Percentiles rank a stretch among this genome's conserved stretches.
Conservation (phyloP, 495 filamentous ascomycete species). For the Penicilliopsis zonata region DNA sequence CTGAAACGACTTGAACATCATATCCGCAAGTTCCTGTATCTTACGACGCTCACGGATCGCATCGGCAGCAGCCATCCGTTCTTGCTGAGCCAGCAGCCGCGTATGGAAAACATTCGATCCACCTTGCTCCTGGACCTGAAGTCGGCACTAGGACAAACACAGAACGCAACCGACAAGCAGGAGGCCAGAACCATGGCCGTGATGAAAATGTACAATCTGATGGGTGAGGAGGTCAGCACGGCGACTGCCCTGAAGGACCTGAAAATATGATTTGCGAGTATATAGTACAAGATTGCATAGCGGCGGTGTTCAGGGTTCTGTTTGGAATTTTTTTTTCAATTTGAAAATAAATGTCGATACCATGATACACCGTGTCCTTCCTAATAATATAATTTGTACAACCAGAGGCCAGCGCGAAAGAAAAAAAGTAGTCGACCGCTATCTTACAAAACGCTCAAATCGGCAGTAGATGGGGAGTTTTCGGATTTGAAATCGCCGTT, state of each 20-base stretch:
- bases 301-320: conserved; percentile 26
- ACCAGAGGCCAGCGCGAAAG: conserved; percentile 4
- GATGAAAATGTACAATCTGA: conserved; percentile 61
- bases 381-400: conserved; percentile 34
- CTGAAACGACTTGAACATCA: conserved; percentile 42
- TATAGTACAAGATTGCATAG: conserved; percentile 22
- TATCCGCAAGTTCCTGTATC: conserved; percentile 43
- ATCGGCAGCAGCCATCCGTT: conserved; percentile 55
- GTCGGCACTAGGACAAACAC: conserved; percentile 64
- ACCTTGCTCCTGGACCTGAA: conserved; percentile 77
- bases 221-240: conserved; percentile 65
- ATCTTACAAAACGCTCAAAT: conserved; percentile 32
- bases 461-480: conserved; percentile 38
- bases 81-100: conserved; percentile 40
- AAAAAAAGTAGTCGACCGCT: conserved; percentile 16
- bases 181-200: conserved; percentile 52
- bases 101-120: conserved; percentile 50
- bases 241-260: conserved; percentile 49
- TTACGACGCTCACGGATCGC: conserved; percentile 36
- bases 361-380: conserved; percentile 35
- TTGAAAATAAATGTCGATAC: conserved; percentile 30
- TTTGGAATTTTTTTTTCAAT: conserved; percentile 12
- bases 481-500: conserved; percentile 61
- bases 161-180: conserved; percentile 37
- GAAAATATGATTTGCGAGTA: conserved; percentile 27